Percentiles rank a stretch among this genome's conserved stretches.
These are phyloP conservation scores for Xylogone sp. DNA, from an alignment of 2,329 filamentous ascomycete genomes.

Conservation along the genomic window DNA sequence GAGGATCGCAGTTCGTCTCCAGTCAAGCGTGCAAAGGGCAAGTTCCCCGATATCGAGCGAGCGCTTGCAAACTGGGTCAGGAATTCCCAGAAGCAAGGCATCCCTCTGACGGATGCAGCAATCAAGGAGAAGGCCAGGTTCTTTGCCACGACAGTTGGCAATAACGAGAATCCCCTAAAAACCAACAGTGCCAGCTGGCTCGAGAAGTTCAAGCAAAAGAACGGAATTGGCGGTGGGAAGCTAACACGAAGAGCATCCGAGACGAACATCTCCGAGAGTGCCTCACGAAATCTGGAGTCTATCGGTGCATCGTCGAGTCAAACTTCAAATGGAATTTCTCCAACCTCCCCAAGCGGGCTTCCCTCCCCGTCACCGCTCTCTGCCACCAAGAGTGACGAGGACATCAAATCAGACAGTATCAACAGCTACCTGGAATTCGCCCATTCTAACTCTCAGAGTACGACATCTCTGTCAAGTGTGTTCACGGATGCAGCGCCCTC, in stretches of 20 bases:
- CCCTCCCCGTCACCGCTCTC: slow-evolving; percentile 68
- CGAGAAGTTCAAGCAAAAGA: slow-evolving; percentile 91
- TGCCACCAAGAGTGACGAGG: slow-evolving; percentile 64
- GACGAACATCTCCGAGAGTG: slow-evolving; percentile 68
- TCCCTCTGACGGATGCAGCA: slow-evolving; percentile 70
- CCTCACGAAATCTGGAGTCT: slow-evolving; percentile 52
- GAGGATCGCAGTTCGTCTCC: slow-evolving; percentile 77
- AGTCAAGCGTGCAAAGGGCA: slow-evolving; percentile 78
- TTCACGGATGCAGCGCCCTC: slow-evolving; percentile 61
- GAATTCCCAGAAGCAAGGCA: slow-evolving; percentile 74
- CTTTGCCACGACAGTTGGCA: slow-evolving; percentile 71
- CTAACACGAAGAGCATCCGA: slow-evolving; percentile 57
- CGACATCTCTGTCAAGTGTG: slow-evolving; percentile 63
- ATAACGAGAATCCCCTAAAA: slow-evolving; percentile 67
- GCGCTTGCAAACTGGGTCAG: slow-evolving; percentile 83
- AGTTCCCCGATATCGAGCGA: slow-evolving; percentile 86
- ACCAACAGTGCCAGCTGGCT: slow-evolving; percentile 76
- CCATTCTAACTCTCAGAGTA: slow-evolving; percentile 61
- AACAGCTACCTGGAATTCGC: slow-evolving; percentile 58
- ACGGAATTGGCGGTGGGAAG: slow-evolving; percentile 33
- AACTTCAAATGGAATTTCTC: slow-evolving; percentile 65
- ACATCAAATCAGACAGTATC: slow-evolving; percentile 55
- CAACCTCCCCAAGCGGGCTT: slow-evolving; percentile 65
- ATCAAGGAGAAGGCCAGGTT: slow-evolving; percentile 81
- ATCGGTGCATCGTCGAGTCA: slow-evolving; percentile 53